Conservation (phyloP, 1,284 basidiomycete species). For the Polyporus tsugae region DNA sequence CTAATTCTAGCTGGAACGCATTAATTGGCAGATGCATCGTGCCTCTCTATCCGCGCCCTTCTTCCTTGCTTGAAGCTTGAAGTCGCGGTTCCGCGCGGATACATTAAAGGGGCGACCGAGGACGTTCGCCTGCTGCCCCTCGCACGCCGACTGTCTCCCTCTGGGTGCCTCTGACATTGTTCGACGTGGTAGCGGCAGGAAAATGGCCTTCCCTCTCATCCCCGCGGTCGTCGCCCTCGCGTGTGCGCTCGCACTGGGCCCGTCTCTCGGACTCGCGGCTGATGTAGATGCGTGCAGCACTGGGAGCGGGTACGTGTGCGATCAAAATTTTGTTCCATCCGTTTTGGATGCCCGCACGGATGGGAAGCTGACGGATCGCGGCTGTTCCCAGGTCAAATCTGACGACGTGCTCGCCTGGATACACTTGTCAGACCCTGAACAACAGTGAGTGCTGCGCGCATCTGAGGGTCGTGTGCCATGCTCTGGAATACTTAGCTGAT, state of each 20-base stretch:
- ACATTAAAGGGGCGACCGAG: conserved; percentile 1
- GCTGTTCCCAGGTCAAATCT: conserved; percentile 23
- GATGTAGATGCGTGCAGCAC: conserved; percentile 25
- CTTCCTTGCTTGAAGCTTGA: too few species aligned
- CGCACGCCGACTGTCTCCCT: not conserved
- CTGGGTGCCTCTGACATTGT: not conserved
- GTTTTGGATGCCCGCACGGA: not conserved
- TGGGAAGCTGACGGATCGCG: conserved; percentile 4
- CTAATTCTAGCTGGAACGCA: not conserved
- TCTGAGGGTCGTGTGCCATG: not conserved
- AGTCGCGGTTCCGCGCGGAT: not conserved
- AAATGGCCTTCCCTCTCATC: conserved; percentile 11
- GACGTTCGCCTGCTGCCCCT: not conserved
- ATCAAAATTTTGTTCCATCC: not conserved
- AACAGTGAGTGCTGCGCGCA: conserved; percentile 20
- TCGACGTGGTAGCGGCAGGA: not conserved
- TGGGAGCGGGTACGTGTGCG: conserved; percentile 27
- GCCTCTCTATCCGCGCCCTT: conserved; percentile 1
- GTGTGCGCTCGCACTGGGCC: conserved; percentile 20
- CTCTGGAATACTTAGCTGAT: not conserved
- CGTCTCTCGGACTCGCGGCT: conserved; percentile 7
- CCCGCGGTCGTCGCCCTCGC: conserved; percentile 20
- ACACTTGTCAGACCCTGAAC: conserved; percentile 25
- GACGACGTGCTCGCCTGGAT: conserved; percentile 30
- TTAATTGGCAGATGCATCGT: not conserved